Conservation (phyloP, 345 rosid genomes). For the Eutrema japonicum region DNA sequence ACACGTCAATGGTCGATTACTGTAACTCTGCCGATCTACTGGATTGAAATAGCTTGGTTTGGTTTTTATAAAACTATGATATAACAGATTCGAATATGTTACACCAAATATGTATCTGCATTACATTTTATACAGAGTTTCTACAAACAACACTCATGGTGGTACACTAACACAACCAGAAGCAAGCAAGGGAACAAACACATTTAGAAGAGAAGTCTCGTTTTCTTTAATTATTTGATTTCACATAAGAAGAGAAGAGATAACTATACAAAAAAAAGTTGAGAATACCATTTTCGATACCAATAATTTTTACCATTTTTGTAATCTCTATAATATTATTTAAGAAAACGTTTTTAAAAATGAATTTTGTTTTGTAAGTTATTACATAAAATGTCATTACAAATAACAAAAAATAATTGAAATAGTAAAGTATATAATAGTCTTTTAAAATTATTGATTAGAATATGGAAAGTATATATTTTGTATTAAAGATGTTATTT, state of each 20-base stretch:
- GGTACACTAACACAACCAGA: not conserved
- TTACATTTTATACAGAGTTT: constrained; percentile 34
- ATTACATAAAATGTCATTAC: too few relatives aligned
- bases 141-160: constrained; percentile 28
- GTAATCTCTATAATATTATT: too few relatives aligned
- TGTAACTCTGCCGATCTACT: constrained; percentile 1
- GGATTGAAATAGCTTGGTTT: constrained; percentile 28
- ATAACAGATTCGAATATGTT: not conserved
- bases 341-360: too few relatives aligned
- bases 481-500: too few relatives aligned
- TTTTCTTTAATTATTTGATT: constrained; percentile 36
- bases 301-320: too few relatives aligned
- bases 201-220: constrained; percentile 1
- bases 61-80: constrained; percentile 4
- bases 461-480: too few relatives aligned
- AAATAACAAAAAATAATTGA: too few relatives aligned
- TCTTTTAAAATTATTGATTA: too few relatives aligned
- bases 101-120: not conserved
- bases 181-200: constrained; percentile 36
- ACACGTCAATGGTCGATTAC: constrained; percentile 16
- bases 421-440: too few relatives aligned
- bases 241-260: constrained; percentile 12
- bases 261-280: too few relatives aligned
- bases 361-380: too few relatives aligned
- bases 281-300: too few relatives aligned